Evolutionary conservation across 495 filamentous ascomycete species (phyloP).

Genomic region (Xeromyces bisporus): DNA sequence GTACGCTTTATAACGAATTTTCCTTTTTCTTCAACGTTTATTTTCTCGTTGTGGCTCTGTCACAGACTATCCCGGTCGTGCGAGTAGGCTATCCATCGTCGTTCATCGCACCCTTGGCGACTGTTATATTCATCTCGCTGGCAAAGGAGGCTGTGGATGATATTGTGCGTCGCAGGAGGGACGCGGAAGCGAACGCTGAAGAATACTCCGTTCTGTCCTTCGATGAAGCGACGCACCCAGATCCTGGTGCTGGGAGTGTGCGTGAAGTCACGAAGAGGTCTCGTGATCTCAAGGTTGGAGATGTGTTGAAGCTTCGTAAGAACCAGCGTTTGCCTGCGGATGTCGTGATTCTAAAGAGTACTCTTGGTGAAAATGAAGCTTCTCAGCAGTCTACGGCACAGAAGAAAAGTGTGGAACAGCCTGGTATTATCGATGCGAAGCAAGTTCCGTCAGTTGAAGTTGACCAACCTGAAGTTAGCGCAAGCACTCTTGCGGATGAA

Average conservation of each 20-base stretch:
- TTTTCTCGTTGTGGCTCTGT: conserved; percentile 86
- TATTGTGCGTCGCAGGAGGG: conserved; percentile 64
- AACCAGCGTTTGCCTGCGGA: conserved; percentile 88
- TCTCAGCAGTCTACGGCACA: conserved; percentile 9
- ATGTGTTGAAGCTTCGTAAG: conserved; percentile 80
- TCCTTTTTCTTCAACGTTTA: conserved; percentile 99
- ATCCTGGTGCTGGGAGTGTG: conserved; percentile 2
- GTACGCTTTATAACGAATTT: conserved; percentile 95
- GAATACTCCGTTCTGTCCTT: conserved; percentile 67
- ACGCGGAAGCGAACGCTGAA: conserved; percentile 90
- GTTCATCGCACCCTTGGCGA: conserved; percentile 82
- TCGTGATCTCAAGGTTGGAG: conserved; percentile 83
- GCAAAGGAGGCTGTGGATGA: conserved; percentile 96
- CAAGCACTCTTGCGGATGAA: conserved; percentile 3
- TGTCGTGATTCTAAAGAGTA: conserved; percentile 79
- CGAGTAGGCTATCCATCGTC: conserved; percentile 90
- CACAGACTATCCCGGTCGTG: conserved; percentile 75
- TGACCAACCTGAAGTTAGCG: conserved; percentile 2
- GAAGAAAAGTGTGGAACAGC: conserved; percentile 2
- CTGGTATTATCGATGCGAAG: conserved; percentile 12
- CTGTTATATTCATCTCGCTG: conserved; percentile 78
- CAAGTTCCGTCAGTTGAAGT: conserved; percentile 5
- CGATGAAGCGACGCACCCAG: conserved; percentile 14
- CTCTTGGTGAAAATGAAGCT: conserved; percentile 39
- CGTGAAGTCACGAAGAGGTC: conserved; percentile 60